Evolutionary conservation across 805 yeast genomes (phyloP).

Genomic region (Wickerhamiella occidentalis): DNA sequence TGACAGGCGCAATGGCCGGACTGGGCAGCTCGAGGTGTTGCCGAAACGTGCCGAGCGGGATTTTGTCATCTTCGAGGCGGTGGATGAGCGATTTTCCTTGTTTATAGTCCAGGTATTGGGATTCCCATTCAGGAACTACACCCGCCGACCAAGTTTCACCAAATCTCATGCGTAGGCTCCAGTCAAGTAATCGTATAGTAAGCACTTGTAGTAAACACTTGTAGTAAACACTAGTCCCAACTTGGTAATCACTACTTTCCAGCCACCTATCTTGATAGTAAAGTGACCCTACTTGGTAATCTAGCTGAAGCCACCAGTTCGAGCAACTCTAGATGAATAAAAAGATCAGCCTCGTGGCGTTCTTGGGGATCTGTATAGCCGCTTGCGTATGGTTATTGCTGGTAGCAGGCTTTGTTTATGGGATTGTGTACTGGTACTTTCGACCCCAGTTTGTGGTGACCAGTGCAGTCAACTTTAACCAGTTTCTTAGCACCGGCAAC

Average conservation of each 20-base stretch:
- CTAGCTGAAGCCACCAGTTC: too few species aligned
- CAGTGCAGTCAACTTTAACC: constrained; percentile 15
- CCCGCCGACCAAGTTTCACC: constrained; percentile 12
- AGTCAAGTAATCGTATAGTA: too few species aligned
- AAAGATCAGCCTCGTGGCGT: constrained; percentile 4
- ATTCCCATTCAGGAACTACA: constrained; percentile 35
- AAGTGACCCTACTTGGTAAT: too few species aligned
- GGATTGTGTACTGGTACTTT: constrained; percentile 11
- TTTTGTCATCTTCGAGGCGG: constrained; percentile 23
- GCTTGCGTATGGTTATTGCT: constrained; percentile 6
- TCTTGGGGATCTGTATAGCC: constrained; percentile 8
- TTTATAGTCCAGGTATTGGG: constrained; percentile 33
- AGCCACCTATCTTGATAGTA: too few species aligned
- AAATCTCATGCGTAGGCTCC: constrained; percentile 10
- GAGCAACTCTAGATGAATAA: neutral
- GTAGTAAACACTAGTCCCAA: too few species aligned
- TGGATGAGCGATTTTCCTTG: constrained; percentile 44
- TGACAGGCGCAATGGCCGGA: constrained; percentile 22
- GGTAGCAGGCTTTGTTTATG: constrained; percentile 5
- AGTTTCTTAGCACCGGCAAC: neutral
- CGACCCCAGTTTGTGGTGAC: constrained; percentile 16
- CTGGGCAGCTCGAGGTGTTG: constrained; percentile 16
- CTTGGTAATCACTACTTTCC: too few species aligned
- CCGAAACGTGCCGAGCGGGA: constrained; percentile 1
- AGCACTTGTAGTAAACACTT: too few species aligned